These are phyloP conservation scores for Argentina anserina DNA, from an alignment of 306 rosid genomes.

Conservation along the genomic window DNA sequence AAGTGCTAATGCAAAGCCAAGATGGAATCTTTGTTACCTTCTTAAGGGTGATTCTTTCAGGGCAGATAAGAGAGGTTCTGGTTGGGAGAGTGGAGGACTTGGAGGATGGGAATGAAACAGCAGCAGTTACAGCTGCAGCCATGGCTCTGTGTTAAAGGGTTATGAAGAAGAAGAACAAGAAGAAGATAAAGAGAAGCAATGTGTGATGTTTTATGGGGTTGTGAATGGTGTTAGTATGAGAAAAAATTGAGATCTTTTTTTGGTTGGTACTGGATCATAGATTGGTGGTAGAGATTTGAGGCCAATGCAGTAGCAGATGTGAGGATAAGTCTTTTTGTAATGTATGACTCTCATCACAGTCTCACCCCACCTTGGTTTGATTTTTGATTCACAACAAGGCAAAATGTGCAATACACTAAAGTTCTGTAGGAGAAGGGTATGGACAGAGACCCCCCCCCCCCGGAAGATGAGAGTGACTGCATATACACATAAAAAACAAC, in stretches of 20 bases:
- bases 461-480: not conserved
- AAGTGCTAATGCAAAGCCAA: not conserved
- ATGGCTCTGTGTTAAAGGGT: conserved; percentile 29
- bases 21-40: conserved; percentile 40
- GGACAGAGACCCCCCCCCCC: not conserved
- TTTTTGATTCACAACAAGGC: conserved; percentile 9
- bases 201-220: conserved; percentile 16
- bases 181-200: conserved; percentile 6
- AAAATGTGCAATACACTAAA: not conserved
- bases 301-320: conserved; percentile 55
- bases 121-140: conserved; percentile 89
- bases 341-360: conserved; percentile 30
- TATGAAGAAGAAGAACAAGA: conserved; percentile 6
- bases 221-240: conserved; percentile 12
- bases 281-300: conserved; percentile 84
- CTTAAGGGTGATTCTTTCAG: conserved; percentile 57
- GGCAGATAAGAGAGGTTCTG: conserved; percentile 45
- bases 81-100: conserved; percentile 58
- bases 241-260: conserved; percentile 4
- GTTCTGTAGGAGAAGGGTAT: not conserved
- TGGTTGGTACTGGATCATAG: conserved; percentile 38
- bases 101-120: conserved; percentile 79
- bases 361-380: conserved; percentile 9
- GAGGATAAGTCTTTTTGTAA: conserved; percentile 58
- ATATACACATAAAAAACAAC: not conserved